Conservation (phyloP, 768 basidiomycete species). For the Tylopilus balloui region DNA sequence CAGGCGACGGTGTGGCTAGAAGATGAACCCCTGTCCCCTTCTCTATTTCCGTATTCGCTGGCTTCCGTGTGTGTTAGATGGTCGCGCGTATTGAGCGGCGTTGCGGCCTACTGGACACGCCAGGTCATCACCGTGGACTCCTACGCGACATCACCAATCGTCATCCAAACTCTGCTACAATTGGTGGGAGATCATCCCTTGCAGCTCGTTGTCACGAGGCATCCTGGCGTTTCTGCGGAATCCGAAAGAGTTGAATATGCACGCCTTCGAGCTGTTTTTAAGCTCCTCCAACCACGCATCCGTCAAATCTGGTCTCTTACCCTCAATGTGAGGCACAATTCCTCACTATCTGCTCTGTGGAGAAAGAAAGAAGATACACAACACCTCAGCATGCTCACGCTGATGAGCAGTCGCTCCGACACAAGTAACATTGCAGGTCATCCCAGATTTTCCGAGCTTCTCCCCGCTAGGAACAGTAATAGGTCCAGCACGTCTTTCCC, state of each 20-base stretch:
- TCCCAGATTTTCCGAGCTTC: background rate
- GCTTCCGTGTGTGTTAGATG: constrained; percentile 18
- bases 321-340: background rate
- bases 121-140: constrained; percentile 15
- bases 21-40: constrained; percentile 7
- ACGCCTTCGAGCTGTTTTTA: background rate
- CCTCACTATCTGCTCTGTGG: constrained; percentile 4
- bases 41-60: constrained; percentile 5
- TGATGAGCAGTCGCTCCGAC: background rate
- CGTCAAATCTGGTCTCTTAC: constrained; percentile 2
- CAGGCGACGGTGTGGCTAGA: constrained; percentile 4
- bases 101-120: constrained; percentile 19
- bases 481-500: too few species aligned
- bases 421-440: background rate
- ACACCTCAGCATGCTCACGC: background rate
- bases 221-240: background rate
- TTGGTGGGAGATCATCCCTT: background rate
- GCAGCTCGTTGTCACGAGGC: constrained; percentile 3
- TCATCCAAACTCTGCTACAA: background rate
- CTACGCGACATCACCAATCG: background rate
- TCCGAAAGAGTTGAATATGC: background rate
- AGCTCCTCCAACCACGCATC: background rate
- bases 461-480: background rate
- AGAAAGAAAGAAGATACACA: constrained; percentile 4
- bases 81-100: constrained; percentile 10